A percentile compares a stretch with the other conserved stretches of the same genome.
phyloP scores from a whole-genome alignment of 78 protist species.

The Dictyostelium brefeldianum region DNA sequence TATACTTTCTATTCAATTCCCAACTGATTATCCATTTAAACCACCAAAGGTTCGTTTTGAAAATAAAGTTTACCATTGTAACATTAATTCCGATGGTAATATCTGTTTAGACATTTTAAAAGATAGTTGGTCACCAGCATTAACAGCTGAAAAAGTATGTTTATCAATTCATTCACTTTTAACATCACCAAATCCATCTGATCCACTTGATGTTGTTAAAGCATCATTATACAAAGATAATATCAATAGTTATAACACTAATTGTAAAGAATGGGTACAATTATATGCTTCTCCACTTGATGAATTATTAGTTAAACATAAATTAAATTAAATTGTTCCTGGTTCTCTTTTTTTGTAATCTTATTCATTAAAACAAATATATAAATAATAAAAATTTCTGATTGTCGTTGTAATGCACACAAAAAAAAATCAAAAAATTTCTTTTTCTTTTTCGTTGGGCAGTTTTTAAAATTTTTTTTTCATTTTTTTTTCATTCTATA shows the following conservation, averaged over 20 bases:
- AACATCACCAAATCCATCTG: slow-evolving; percentile 90
- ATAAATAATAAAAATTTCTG: too few species aligned
- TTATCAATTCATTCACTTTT: slow-evolving; percentile 89
- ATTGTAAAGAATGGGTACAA: slow-evolving; percentile 40
- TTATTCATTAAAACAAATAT: too few species aligned
- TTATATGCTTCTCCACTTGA: slow-evolving; percentile 13
- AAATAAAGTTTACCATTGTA: slow-evolving; percentile 95
- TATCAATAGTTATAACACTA: too few species aligned
- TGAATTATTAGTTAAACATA: slow-evolving; percentile 9
- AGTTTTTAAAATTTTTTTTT: neutral
- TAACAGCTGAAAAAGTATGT: slow-evolving; percentile 89
- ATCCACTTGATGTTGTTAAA: slow-evolving; percentile 70
- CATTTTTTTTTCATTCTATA: neutral
- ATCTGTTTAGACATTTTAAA: slow-evolving; percentile 97
- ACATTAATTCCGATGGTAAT: slow-evolving; percentile 92
- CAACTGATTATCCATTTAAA: slow-evolving; percentile 91
- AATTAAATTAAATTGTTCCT: slow-evolving; percentile 29
- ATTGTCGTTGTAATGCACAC: too few species aligned
- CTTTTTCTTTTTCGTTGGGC: neutral
- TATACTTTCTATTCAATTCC: slow-evolving; percentile 66
- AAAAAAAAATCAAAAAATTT: neutral
- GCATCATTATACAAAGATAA: too few species aligned
- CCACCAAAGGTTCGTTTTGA: slow-evolving; percentile 90
- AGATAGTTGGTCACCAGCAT: slow-evolving; percentile 94
- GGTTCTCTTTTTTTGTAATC: too few species aligned